Evolutionary conservation across 495 filamentous ascomycete species (phyloP).

Genomic region (Schizothecium vesticola): DNA sequence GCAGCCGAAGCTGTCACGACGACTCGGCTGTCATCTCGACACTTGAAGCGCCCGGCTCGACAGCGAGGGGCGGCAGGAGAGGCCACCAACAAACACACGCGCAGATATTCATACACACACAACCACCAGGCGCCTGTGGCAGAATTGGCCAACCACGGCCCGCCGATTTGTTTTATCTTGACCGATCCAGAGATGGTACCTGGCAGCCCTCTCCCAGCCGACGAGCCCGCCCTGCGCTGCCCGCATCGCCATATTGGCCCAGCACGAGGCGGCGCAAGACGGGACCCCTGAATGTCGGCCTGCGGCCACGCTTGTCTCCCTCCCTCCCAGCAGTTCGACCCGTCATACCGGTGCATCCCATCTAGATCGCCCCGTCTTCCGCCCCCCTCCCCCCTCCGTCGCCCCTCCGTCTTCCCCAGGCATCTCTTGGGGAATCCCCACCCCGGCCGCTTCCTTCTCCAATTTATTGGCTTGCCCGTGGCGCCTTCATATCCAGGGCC

Average conservation of each 20-base stretch:
- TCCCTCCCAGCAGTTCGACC: not conserved
- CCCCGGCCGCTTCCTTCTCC: constrained; percentile 16
- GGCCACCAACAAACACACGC: not conserved
- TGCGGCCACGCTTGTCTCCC: too few relatives aligned
- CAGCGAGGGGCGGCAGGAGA: not conserved
- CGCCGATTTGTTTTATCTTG: constrained; percentile 4
- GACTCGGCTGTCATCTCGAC: not conserved
- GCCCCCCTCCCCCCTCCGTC: not conserved
- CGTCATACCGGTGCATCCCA: constrained; percentile 3
- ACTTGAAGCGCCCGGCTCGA: not conserved
- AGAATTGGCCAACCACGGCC: constrained; percentile 8
- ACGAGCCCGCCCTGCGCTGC: not conserved
- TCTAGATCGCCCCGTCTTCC: not conserved
- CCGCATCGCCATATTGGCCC: constrained; percentile 8
- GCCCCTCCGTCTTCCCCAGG: not conserved
- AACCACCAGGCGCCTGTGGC: not conserved
- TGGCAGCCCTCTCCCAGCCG: not conserved
- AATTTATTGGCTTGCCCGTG: constrained; percentile 16
- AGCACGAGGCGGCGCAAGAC: not conserved
- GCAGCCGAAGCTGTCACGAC: constrained; percentile 2
- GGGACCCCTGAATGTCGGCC: constrained; percentile 4
- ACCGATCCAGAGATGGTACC: constrained; percentile 1
- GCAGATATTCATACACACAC: not conserved
- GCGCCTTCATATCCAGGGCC: constrained; percentile 21
- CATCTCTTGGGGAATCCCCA: constrained; percentile 19